Conservation (phyloP, 495 filamentous ascomycete genomes). For the Daldinia bambusicola region DNA sequence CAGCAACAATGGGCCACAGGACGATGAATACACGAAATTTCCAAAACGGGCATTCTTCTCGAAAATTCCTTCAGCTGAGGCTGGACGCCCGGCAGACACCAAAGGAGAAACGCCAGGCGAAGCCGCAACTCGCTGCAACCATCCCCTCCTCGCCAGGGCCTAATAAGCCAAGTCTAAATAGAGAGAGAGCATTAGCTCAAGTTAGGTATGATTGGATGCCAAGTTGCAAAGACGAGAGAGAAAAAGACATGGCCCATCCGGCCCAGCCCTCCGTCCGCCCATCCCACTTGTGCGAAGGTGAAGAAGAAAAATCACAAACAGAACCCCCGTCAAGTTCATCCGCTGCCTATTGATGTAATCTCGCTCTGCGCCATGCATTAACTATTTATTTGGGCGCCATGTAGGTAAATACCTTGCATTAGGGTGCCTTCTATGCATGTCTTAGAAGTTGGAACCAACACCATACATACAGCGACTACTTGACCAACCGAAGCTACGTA, state of each 20-base stretch:
- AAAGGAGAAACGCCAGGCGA: slow-evolving; percentile 3
- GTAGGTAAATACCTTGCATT: not conserved
- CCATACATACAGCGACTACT: not conserved
- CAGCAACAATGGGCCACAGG: too few species aligned
- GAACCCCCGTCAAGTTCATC: not conserved
- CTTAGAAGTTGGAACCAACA: not conserved
- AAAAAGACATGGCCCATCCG: not conserved
- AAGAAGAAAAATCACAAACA: not conserved
- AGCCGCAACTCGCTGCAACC: not conserved
- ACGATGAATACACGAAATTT: not conserved
- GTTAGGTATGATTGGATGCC: not conserved
- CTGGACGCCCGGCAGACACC: slow-evolving; percentile 1
- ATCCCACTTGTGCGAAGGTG: not conserved
- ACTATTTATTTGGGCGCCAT: not conserved
- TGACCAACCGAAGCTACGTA: not conserved
- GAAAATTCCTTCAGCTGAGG: slow-evolving; percentile 13
- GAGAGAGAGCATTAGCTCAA: not conserved
- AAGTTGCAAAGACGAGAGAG: not conserved
- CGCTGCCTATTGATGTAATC: not conserved
- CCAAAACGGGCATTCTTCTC: slow-evolving; percentile 12
- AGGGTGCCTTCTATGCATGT: not conserved
- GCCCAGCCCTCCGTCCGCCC: not conserved
- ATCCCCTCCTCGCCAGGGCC: not conserved
- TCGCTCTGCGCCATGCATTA: not conserved
- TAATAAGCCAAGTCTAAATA: not conserved